These are phyloP conservation scores for Penicillium canescens DNA, from an alignment of 495 filamentous ascomycete species.

Conservation along the genomic window DNA sequence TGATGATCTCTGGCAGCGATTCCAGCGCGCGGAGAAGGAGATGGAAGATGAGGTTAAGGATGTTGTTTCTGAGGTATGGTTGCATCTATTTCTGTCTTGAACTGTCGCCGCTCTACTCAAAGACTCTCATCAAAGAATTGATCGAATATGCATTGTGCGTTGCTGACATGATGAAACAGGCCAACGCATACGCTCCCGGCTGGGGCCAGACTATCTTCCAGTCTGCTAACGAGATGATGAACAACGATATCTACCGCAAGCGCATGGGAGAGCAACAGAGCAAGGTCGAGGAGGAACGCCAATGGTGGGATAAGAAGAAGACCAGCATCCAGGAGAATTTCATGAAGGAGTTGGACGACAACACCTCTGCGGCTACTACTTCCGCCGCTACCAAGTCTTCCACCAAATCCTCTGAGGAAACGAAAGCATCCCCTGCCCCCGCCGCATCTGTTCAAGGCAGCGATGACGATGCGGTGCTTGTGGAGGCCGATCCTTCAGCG, in stretches of 20 bases:
- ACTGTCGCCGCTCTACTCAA: background rate
- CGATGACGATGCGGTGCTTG: constrained; percentile 85
- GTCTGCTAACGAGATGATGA: constrained; percentile 81
- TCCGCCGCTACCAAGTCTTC: constrained; percentile 11
- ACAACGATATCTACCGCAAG: constrained; percentile 62
- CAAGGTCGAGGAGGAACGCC: constrained; percentile 68
- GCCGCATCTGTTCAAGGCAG: constrained; percentile 44
- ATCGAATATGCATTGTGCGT: background rate
- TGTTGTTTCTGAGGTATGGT: constrained; percentile 82
- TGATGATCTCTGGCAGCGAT: constrained; percentile 95
- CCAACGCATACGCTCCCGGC: constrained; percentile 79
- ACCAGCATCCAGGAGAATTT: constrained; percentile 71
- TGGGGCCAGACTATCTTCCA: constrained; percentile 98
- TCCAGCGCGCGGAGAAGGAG: constrained; percentile 89
- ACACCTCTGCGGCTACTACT: constrained; percentile 21
- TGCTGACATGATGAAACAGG: constrained; percentile 45
- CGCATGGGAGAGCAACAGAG: constrained; percentile 64
- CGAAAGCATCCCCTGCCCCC: constrained; percentile 17
- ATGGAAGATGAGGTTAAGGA: constrained; percentile 95
- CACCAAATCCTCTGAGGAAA: constrained; percentile 31
- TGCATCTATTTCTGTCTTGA: constrained; percentile 4
- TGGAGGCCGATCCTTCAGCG: constrained; percentile 67
- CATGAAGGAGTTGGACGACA: constrained; percentile 78
- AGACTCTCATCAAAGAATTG: background rate
- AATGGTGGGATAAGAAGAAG: constrained; percentile 89